These are phyloP conservation scores for Perilla frutescens DNA, from an alignment of 257 asterid genomes.

Conservation along the genomic window DNA sequence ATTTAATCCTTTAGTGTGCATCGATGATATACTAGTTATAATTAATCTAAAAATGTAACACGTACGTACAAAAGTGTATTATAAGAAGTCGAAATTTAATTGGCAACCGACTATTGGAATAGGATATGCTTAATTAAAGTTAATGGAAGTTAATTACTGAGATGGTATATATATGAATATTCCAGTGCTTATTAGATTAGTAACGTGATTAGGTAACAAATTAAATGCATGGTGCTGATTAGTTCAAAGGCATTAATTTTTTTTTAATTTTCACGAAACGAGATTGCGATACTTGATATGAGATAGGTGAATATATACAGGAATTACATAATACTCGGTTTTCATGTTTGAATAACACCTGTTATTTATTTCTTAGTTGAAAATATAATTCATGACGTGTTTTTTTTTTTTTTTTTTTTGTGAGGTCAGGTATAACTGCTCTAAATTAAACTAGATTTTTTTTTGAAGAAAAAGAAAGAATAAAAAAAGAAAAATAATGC, in stretches of 20 bases:
- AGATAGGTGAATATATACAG: background rate
- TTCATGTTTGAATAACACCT: background rate
- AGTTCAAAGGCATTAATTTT: background rate
- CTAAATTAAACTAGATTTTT: background rate
- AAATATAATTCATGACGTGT: background rate
- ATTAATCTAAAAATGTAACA: too few relatives aligned
- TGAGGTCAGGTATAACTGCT: slow-evolving; percentile 12
- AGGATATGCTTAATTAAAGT: too few relatives aligned
- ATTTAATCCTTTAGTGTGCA: too few relatives aligned
- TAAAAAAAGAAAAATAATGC: background rate
- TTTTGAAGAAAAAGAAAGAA: background rate
- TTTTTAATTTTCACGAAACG: too few relatives aligned
- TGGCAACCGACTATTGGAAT: too few relatives aligned
- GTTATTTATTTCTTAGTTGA: background rate
- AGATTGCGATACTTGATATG: background rate
- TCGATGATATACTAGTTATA: too few relatives aligned
- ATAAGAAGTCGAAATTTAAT: too few relatives aligned
- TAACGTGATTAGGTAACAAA: background rate
- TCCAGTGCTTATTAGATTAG: too few relatives aligned
- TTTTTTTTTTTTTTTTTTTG: background rate
- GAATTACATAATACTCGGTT: too few relatives aligned
- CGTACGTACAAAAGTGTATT: too few relatives aligned
- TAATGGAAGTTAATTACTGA: too few relatives aligned
- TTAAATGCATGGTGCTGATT: background rate
- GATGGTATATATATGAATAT: too few relatives aligned